Evolutionary conservation across 345 rosid genomes (phyloP).

Genomic region (Eutrema yunnanense): DNA sequence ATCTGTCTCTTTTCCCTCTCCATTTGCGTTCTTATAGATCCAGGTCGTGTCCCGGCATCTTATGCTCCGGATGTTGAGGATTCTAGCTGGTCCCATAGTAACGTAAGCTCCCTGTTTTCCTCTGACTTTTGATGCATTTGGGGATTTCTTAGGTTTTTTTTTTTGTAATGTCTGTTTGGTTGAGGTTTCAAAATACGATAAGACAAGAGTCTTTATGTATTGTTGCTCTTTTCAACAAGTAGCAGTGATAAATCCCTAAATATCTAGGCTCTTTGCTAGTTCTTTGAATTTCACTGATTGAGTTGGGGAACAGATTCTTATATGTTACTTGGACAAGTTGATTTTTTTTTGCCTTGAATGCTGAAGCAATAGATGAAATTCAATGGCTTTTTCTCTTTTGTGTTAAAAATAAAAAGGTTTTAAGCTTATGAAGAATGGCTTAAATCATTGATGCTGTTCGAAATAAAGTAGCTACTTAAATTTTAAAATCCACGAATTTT

Average conservation of each 20-base stretch:
- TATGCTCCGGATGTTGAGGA: conserved; percentile 61
- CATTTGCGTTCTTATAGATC: conserved; percentile 43
- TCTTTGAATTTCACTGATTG: neutral
- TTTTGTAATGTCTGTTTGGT: neutral
- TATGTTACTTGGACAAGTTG: neutral
- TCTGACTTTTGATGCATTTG: neutral
- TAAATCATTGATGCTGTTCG: neutral
- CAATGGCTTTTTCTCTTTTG: neutral
- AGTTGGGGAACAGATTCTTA: neutral
- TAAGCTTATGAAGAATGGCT: neutral
- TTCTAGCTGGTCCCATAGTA: conserved; percentile 9
- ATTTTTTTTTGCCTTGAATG: neutral
- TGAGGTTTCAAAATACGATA: neutral
- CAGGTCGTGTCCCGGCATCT: conserved; percentile 55
- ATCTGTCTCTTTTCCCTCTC: conserved; percentile 43
- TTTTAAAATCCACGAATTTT: neutral
- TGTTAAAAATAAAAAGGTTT: neutral
- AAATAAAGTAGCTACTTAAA: neutral
- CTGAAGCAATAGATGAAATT: neutral
- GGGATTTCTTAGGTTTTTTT: neutral
- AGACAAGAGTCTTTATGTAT: neutral
- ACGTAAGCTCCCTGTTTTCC: conserved; percentile 16
- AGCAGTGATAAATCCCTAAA: neutral
- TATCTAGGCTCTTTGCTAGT: neutral
- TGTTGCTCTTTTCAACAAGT: neutral